Base-by-base conservation (phyloP, 768 basidiomycete genomes). In the Myochromella boudieri region DNA sequence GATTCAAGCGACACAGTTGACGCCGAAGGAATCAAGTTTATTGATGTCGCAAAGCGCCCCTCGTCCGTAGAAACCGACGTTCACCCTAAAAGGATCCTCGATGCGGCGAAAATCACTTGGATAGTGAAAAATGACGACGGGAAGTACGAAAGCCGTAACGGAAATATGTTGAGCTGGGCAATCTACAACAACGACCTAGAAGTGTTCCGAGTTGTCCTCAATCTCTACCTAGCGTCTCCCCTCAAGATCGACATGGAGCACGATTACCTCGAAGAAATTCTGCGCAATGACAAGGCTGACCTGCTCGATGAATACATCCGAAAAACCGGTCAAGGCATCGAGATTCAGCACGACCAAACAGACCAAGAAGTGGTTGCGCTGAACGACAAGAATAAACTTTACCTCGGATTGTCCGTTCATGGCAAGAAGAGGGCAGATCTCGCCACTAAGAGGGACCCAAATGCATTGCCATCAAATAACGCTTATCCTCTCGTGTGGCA, bases 391-490 rank as follows among this genome's bases (percentile, higher is more conserved):
- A 70, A 73, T 55, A 69, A 63, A 55, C 37, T 75, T 0, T 85
- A 84, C 54, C 75, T 82, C n/a, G 82, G 83, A 0, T 67, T 85
- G 32, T 75, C 75, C 44, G 78, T 84, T 17, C 78, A 82, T 48
- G 82, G 81, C n/a, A 81, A 80, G 67, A 83, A 84, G 55, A 68
- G 78, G 3, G 67, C 68, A 14, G 80, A 82, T 53, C 66, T 82
- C 6, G 76, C 77, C 0, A 65, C 57, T 42, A 73, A 68, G 54
- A 74, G 74, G 38, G 80, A 82, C 52, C 77, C 78, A 0, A 68
- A 77, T 47, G 72, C 72, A 2, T 12, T 48, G 2, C 46, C 48
- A 4, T 29, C 46, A 24, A 44, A 34, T 24, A 37, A 6, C 20
- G 46, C 29, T 52, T 38, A 31, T 55, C 74, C 59, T 8, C n/a